Conservation (phyloP, 495 filamentous ascomycete genomes). For the Aspergillus saccharolyticus region DNA sequence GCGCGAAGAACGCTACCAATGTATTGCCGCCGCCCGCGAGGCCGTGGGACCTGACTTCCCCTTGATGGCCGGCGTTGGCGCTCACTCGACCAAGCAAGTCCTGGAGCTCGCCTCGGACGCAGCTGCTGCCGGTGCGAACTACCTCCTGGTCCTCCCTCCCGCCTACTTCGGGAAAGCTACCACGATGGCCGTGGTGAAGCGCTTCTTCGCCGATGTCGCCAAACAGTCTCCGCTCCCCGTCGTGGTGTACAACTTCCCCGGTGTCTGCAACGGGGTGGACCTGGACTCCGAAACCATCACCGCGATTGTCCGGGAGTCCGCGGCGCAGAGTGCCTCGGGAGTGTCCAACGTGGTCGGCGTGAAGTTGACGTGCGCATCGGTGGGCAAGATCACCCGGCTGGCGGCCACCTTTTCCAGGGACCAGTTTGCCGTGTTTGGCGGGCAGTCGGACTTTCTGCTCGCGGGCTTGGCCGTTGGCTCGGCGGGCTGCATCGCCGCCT, state of each 20-base stretch:
- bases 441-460: constrained; percentile 66
- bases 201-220: constrained; percentile 59
- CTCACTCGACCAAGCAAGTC: constrained; percentile 60
- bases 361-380: constrained; percentile 65
- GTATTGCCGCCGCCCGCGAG: constrained; percentile 48
- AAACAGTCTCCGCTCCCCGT: constrained; percentile 48
- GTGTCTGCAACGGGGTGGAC: constrained; percentile 67
- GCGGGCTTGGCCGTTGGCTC: constrained; percentile 53
- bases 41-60: constrained; percentile 48
- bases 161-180: constrained; percentile 62
- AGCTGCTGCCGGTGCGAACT: constrained; percentile 52
- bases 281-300: constrained; percentile 59
- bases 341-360: constrained; percentile 55
- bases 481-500: constrained; percentile 61
- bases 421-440: constrained; percentile 61
- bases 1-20: constrained; percentile 50
- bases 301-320: constrained; percentile 40
- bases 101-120: constrained; percentile 57
- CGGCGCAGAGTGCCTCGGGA: constrained; percentile 39
- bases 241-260: constrained; percentile 68
- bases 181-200: constrained; percentile 50
- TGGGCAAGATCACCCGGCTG: constrained; percentile 60
- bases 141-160: constrained; percentile 55
- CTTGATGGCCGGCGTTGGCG: constrained; percentile 59
- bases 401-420: constrained; percentile 49